Evolutionary conservation across 2,329 filamentous ascomycete genomes (phyloP), one percentile per base, ranked within the genome.

Genomic region (Xylariaceae sp.): DNA sequence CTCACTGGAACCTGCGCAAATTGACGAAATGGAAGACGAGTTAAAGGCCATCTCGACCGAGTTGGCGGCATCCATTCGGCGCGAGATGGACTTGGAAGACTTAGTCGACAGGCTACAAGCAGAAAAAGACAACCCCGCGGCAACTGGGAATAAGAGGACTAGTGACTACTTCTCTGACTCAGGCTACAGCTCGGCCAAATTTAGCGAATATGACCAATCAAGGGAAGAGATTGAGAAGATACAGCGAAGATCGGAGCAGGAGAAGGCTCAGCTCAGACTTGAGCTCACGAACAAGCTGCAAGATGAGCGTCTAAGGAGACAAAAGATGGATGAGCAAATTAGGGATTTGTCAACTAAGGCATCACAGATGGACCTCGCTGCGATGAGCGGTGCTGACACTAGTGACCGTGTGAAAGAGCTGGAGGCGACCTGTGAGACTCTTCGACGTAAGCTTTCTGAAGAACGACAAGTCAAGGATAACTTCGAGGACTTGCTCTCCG

Each of bases 151-250:
- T 61, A 89, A 90, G 72, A 85, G 94, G 59, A 96, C 91, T 8
- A 98, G 95, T 76, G 95, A 99, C 76, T 98, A 99, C 77, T 99
- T 95, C 73, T 99, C 95, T 2, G 95, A 99, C 73, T 96, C 93
- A 5, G 95, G 95, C 28, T 89, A 91, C 56, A 94, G 92, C 73
- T 94, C 92, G 1, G 83, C 91, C 50, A 90, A 92, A 68, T 89
- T 88, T 69, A 87, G 89, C 60, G 88, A 91, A 43, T 79, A 79
- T 58, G 86, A 88, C 57, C 79, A 84, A 39, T 80, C 79, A 28
- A 82, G 81, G 46, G 85, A 88, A 68, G 91, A 97, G 72, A 79
- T 97, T 29, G 91, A 96, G 59, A 91, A 87, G 73, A 82, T 95
- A 41, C 89, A 93, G 67, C 84, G 95, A 63, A 87, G 87, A 65